Base-by-base conservation (phyloP, 441 rosid genomes). In the Euphorbia celastroides region DNA sequence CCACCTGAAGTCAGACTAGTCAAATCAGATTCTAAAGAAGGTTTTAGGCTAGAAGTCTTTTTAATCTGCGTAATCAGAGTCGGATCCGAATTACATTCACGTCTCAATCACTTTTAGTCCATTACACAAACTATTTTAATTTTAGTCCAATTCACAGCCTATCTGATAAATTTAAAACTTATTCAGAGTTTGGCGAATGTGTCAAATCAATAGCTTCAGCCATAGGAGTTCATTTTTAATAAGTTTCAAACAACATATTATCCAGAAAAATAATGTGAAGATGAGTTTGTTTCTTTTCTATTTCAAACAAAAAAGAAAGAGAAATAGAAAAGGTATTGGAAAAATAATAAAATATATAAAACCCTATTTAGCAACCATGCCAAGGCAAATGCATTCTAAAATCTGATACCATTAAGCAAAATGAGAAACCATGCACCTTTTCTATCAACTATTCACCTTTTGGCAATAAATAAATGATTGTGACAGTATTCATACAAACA, bases 1-100 rank as follows among this genome's bases (percentile, higher is more conserved):
- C 97, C 65, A 93, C 98, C 98, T 90, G 87, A 81, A 67, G 64
- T 34, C 7, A 64, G 65, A 54, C 55, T 50, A 67, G 26, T 30
- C 20, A 20, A 57, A 65, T 70, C 14, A 38, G 17, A 27, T 27
- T 51, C 6, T 62, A 61, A 31, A 19, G 14, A 1, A 25, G 16
- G 14, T 27, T 38, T 52, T 12, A 44, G 55, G 34, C 6, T 19
- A 56, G 27, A 41, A 66, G 1, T 19, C 34, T 10, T 51, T 10
- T 56, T 36, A 59, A 23, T 22, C 16, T 31, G 26, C 32, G 46
- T 38, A 25, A 51, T 12, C 3, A n/a, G 1, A 22, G 14, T 34
- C 57, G 26, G 14, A 51, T 25, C 12, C 2, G 51, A 57, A 12
- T 20, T n/a, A n/a, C n/a, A 57, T 57, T 25, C 54, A 42, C 59